Evolutionary conservation across 108 stramenopile species (phyloP), one percentile per base, ranked within the genome.

Genomic region (Conticribra weissflogii): DNA sequence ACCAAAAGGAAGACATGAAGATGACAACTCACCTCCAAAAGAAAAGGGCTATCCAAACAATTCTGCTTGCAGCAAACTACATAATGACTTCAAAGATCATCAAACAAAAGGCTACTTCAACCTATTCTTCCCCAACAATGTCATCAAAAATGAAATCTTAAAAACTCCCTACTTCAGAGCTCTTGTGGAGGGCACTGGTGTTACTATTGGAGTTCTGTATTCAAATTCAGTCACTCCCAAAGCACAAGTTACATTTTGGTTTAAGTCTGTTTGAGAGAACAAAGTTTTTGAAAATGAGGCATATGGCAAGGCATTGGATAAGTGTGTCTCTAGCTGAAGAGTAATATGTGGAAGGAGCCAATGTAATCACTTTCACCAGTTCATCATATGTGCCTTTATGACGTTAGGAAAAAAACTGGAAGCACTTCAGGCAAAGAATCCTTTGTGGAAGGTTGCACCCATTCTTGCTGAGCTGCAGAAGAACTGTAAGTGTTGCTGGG

Each of bases 351-450:
- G 49, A 12, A 12, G 23, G 4, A 16, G 17, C 2, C 47, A 50
- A 4, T 64, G 63, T 2, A 51, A 30, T 0, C 49, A 64, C 7
- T 64, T 30, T 32, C 48, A 50, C n/a, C 8, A 16, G n/a, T 64
- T 32, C 47, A 31, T 64, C 4, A n/a, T n/a, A n/a, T n/a, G n/a
- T 30, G 45, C 16, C 21, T 64, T 16, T 51, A 64, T 51, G 63
- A 64, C 48, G 49, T 51, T 19, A 25, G n/a, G 49, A 17, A 36
- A 19, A 24, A 5, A 29, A 1, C 36, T 30, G 16, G 18, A 33
- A 28, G 28, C 29, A 31, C 23, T 47, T 7, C 28, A 19, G 55
- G n/a, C n/a, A n/a, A n/a, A n/a, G n/a, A n/a, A n/a, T n/a, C n/a
- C n/a, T n/a, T n/a, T n/a, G n/a, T n/a, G n/a, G n/a, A n/a, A n/a